These are phyloP conservation scores for Aspergillus indologenus DNA, from an alignment of 495 filamentous ascomycete genomes.

Conservation along the genomic window DNA sequence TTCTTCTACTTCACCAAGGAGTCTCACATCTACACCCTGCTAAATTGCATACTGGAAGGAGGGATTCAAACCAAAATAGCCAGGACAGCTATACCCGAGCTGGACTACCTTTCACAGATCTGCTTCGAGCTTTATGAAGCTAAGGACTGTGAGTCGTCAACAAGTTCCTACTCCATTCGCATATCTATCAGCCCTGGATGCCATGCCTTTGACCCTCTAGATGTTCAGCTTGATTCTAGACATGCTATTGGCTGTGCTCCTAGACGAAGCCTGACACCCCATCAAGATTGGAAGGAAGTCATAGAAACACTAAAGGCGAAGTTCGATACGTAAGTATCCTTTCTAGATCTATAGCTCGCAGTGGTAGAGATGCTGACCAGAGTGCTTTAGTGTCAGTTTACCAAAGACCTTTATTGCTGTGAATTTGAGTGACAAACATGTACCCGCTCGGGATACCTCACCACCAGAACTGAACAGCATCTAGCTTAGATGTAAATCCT, in stretches of 20 bases:
- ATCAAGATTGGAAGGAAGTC: constrained; percentile 91
- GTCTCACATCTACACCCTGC: constrained; percentile 94
- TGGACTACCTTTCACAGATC: constrained; percentile 97
- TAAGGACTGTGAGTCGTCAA: constrained; percentile 67
- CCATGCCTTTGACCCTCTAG: constrained; percentile 90
- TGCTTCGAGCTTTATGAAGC: constrained; percentile 97
- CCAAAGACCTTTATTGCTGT: constrained; percentile 91
- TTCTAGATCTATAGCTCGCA: background rate
- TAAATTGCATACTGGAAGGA: constrained; percentile 97
- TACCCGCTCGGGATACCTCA: constrained; percentile 7
- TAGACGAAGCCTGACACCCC: constrained; percentile 82
- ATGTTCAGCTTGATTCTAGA: constrained; percentile 91
- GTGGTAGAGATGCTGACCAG: constrained; percentile 6
- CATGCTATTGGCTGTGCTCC: constrained; percentile 93
- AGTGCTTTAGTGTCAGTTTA: constrained; percentile 70
- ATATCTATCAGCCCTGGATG: constrained; percentile 95
- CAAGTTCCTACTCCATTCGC: constrained; percentile 89
- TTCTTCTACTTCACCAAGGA: constrained; percentile 99
- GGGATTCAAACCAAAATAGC: constrained; percentile 91
- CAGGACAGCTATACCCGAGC: constrained; percentile 87
- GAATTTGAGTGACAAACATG: constrained; percentile 72
- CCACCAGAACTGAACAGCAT: constrained; percentile 2
- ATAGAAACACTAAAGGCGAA: constrained; percentile 91
- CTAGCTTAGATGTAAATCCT: background rate
- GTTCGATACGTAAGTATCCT: constrained; percentile 78